A percentile compares a stretch with the other conserved stretches of the same genome.
Evolutionary conservation across 2,329 filamentous ascomycete species (phyloP).

Genomic region (Didymella arachidicola): DNA sequence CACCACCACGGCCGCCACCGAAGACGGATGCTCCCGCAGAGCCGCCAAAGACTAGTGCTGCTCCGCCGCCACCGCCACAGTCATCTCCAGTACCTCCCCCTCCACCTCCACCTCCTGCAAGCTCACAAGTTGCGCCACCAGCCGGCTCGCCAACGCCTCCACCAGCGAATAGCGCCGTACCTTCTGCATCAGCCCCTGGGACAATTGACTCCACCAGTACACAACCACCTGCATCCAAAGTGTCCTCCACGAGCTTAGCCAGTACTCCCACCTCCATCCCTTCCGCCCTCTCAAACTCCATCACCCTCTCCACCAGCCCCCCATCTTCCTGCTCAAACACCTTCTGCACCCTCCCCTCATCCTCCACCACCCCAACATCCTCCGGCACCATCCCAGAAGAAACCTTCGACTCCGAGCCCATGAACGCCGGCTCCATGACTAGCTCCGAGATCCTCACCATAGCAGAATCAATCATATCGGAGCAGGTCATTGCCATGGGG

Average conservation of each 20-base stretch:
- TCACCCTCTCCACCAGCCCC: slow-evolving; percentile 2
- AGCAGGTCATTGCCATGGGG: slow-evolving; percentile 8
- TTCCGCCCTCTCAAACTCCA: background rate
- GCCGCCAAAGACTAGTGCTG: slow-evolving; percentile 6
- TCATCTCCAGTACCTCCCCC: slow-evolving; percentile 1
- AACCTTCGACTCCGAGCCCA: slow-evolving; percentile 20
- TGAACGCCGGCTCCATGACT: slow-evolving; percentile 18
- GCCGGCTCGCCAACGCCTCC: background rate
- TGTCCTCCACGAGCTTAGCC: background rate
- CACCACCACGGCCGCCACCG: background rate
- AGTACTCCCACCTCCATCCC: background rate
- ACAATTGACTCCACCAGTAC: background rate
- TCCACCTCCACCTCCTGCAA: background rate
- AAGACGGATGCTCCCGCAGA: slow-evolving; percentile 5
- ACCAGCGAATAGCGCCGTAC: background rate
- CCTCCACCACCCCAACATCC: slow-evolving; percentile 5
- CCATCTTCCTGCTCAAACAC: slow-evolving; percentile 21
- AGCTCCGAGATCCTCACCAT: slow-evolving; percentile 11
- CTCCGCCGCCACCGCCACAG: background rate
- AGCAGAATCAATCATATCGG: slow-evolving; percentile 6
- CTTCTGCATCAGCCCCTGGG: background rate
- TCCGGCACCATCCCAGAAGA: slow-evolving; percentile 8
- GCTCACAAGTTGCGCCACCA: background rate
- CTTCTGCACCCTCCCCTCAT: slow-evolving; percentile 13
- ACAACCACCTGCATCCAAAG: background rate